Evolutionary conservation across 78 protist species (phyloP), one percentile per base, ranked within the genome.

Genomic region (Planoprotostelium fungivorum): DNA sequence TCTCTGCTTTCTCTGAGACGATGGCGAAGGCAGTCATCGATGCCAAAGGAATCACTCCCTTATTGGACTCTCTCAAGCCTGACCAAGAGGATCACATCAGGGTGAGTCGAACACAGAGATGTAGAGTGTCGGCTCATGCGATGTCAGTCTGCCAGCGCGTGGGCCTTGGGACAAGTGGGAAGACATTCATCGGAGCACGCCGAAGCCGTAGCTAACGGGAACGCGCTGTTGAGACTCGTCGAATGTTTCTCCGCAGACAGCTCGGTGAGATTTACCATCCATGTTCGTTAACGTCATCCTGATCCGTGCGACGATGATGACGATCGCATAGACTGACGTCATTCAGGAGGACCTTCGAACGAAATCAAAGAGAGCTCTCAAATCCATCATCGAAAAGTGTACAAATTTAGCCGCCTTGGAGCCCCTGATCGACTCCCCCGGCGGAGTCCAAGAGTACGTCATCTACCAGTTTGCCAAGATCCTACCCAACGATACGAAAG

Each of bases 181-280:
- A 89, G 97, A 29, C 98, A 97, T 91, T 51, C 97, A 0, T 95
- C 98, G 0, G 97, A 96, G 51, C 99, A 97, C 94, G 97, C 98
- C 84, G 89, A 90, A 88, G 97, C 97, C 28, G 84, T 96, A 9
- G 97, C 97, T 1, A 97, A 93, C 35, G 94, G 91, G 38, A 93
- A 94, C 86, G 96, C 95, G 29, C 89, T 97, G 83, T 93, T 95
- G 16, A 35, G 84, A n/a, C 89, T 96, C 36, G 91, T 96, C 16
- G 93, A 90, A 31, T 91, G 88, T 29, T 92, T 88, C 88, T 35
- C 91, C 83, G 90, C 36, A 34, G 90, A 85, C 0, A 10, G 92
- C 31, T 85, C 94, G 38, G 96, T 94, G n/a, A n/a, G n/a, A n/a
- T n/a, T n/a, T n/a, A n/a, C n/a, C n/a, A n/a, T n/a, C n/a, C n/a